Percentiles rank a stretch among this genome's conserved stretches.
Conservation (phyloP, 2,329 filamentous ascomycete genomes). For the Hypoxylon sp. region DNA sequence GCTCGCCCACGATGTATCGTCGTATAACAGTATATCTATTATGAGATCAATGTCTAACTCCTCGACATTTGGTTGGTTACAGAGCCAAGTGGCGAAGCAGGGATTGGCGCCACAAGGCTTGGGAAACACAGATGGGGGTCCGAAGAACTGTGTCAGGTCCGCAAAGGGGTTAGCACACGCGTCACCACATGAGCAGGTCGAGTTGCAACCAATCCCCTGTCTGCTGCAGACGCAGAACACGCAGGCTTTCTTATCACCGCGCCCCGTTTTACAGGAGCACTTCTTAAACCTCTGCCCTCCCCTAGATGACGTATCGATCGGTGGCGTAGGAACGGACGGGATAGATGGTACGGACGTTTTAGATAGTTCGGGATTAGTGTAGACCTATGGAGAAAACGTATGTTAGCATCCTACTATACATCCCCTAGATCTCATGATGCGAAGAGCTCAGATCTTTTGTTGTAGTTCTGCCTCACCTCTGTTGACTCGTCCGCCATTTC, state of each 20-base stretch:
- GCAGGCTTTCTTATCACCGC: slow-evolving; percentile 56
- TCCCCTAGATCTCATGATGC: not conserved
- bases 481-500: slow-evolving; percentile 54
- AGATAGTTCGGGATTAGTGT: slow-evolving; percentile 48
- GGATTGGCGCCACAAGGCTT: slow-evolving; percentile 54
- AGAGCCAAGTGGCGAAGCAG: slow-evolving; percentile 56
- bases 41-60: slow-evolving; percentile 55
- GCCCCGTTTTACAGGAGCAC: slow-evolving; percentile 55
- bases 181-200: slow-evolving; percentile 52
- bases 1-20: slow-evolving; percentile 54
- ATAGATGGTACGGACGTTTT: slow-evolving; percentile 41
- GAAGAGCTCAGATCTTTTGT: no score
- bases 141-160: slow-evolving; percentile 55
- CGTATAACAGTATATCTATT: slow-evolving; percentile 56
- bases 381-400: slow-evolving; percentile 44
- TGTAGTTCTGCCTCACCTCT: slow-evolving; percentile 47
- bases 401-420: slow-evolving; percentile 21
- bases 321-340: slow-evolving; percentile 47
- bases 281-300: slow-evolving; percentile 47
- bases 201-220: slow-evolving; percentile 52
- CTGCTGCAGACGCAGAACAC: slow-evolving; percentile 54
- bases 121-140: slow-evolving; percentile 49
- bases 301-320: slow-evolving; percentile 48
- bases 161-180: slow-evolving; percentile 55
- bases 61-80: slow-evolving; percentile 55